Percentiles rank a stretch among this genome's conserved stretches.
These are phyloP conservation scores for Eucalyptus grandis DNA, from an alignment of 345 rosid species.

Conservation along the genomic window DNA sequence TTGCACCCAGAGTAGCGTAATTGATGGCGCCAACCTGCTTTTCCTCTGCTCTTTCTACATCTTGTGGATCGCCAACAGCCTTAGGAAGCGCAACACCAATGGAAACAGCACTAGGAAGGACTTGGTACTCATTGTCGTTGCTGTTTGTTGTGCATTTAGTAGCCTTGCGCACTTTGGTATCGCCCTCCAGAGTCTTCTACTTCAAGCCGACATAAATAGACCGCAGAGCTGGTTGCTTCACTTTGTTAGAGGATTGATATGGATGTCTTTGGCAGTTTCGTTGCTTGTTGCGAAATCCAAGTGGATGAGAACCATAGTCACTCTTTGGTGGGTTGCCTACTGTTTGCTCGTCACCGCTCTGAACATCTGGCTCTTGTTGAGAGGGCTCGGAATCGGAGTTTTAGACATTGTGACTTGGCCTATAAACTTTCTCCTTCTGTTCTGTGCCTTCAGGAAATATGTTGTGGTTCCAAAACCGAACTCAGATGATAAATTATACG, in stretches of 20 bases:
- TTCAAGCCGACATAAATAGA: background rate
- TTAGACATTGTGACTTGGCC: constrained; percentile 33
- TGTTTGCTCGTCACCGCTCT: constrained; percentile 29
- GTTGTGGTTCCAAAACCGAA: background rate
- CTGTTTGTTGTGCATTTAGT: constrained; percentile 29
- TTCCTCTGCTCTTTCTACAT: constrained; percentile 52
- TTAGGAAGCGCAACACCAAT: background rate
- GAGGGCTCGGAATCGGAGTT: constrained; percentile 8
- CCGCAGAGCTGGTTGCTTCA: constrained; percentile 9
- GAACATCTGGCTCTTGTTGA: constrained; percentile 15
- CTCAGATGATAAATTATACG: constrained; percentile 15
- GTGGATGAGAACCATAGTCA: constrained; percentile 18
- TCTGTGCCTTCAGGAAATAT: constrained; percentile 38
- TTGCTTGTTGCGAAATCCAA: constrained; percentile 35
- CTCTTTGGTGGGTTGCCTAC: constrained; percentile 61
- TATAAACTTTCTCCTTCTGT: constrained; percentile 35
- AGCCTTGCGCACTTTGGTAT: constrained; percentile 16
- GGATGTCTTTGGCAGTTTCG: constrained; percentile 52
- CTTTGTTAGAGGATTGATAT: constrained; percentile 41
- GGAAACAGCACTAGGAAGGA: constrained; percentile 12
- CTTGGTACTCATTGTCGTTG: constrained; percentile 19
- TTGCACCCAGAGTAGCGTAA: constrained; percentile 41
- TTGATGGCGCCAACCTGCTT: constrained; percentile 42
- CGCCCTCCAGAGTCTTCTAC: constrained; percentile 27
- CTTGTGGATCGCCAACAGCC: constrained; percentile 18